Evolutionary conservation across 371 early-diverging fungal genomes (phyloP), one percentile per base, ranked within the genome.

Genomic region (Apophysomyces sp.): DNA sequence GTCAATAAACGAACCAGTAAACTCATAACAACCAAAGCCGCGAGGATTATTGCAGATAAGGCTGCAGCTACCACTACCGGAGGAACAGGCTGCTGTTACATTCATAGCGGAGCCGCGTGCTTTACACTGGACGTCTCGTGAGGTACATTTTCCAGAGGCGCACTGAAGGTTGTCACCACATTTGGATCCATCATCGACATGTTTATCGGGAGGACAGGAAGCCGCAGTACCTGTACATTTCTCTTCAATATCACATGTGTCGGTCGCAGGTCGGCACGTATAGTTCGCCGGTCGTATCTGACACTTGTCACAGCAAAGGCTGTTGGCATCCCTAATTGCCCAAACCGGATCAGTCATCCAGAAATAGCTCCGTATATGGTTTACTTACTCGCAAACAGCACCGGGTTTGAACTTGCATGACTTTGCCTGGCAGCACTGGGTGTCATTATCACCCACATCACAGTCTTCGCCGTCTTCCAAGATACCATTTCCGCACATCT

Each of bases 401-500:
- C 83, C 86, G 15, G 71, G 16, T 59, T 88, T 93, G 49, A 93
- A 79, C 72, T 89, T 94, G 71, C 98, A 97, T 0, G 92, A 91
- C 0, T 70, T 63, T 1, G 83, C 77, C 68, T 92, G 86, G 69
- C 98, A 98, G 80, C 98, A 97, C 2, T 82, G 80, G 29, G 85
- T 87, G n/a, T 83, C 88, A 30, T 76, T 58, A 5, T 86, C 85
- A 11, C 93, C 95, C 60, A 95, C 93, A 71, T 98, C 98, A 71
- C 98, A 98, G 34, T 98, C 92, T 72, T 98, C 98, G 52, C 89
- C 90, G 0, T 70, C 73, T 74, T 98, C 98, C 58, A 85, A 84
- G 52, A 98, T 87, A 2, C 98, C 98, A 72, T 98, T 97, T 15
- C 98, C 98, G 68, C 98, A 98, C 71, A 93, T 91, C 27, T 87